Percentiles rank a stretch among this genome's conserved stretches.
phyloP scores from a whole-genome alignment of 1,139 yeast species.

The Suhomyces ambrosiae region DNA sequence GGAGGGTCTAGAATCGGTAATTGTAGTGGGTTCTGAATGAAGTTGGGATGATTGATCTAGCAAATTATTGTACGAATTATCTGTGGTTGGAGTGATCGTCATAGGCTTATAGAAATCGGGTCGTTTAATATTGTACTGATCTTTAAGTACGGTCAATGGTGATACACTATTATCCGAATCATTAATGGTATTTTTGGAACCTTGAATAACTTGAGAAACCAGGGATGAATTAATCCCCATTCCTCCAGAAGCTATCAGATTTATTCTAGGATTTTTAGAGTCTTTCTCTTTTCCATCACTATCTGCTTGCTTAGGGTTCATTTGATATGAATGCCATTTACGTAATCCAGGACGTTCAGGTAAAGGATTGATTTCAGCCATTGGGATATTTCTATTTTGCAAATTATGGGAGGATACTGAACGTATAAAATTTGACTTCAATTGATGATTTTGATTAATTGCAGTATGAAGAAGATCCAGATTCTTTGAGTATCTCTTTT shows the following conservation, averaged over 20 bases:
- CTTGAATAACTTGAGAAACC: too few species aligned
- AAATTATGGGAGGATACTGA: slow-evolving; percentile 11
- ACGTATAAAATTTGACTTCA: slow-evolving; percentile 9
- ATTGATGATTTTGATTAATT: slow-evolving; percentile 14
- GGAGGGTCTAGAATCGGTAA: slow-evolving; percentile 1
- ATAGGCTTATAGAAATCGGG: slow-evolving; percentile 16
- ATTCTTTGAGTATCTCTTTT: slow-evolving; percentile 4
- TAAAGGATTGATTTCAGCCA: slow-evolving; percentile 12
- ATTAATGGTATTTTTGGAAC: neutral
- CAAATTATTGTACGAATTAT: slow-evolving; percentile 27
- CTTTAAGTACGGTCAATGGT: slow-evolving; percentile 34
- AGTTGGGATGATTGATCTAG: slow-evolving; percentile 3
- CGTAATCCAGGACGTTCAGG: slow-evolving; percentile 14
- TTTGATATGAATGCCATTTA: slow-evolving; percentile 28
- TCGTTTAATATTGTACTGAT: slow-evolving; percentile 31
- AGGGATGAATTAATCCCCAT: too few species aligned
- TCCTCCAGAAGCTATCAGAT: neutral
- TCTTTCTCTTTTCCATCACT: neutral
- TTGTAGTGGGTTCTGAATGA: neutral
- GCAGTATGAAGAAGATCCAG: slow-evolving; percentile 13
- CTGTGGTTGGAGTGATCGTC: slow-evolving; percentile 18
- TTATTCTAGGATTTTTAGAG: neutral
- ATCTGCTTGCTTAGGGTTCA: neutral
- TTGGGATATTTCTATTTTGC: slow-evolving; percentile 23
- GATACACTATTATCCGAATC: slow-evolving; percentile 23